Percentiles rank a stretch among this genome's conserved stretches.
Conservation (phyloP, 2,329 filamentous ascomycete genomes). For the Chaetomium strumarium region DNA sequence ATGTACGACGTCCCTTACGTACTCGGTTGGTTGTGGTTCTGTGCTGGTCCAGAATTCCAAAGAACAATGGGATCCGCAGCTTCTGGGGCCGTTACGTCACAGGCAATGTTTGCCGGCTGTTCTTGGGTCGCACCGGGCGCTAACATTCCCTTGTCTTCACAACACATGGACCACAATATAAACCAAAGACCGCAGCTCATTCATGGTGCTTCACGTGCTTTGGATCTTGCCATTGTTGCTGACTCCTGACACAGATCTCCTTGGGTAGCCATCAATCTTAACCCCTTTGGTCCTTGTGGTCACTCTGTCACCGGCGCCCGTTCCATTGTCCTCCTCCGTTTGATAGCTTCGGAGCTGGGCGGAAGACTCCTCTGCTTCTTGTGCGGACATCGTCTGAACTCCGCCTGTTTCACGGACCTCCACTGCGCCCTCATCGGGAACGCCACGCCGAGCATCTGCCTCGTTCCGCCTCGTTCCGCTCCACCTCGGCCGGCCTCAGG, state of each 20-base stretch:
- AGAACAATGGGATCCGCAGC: conserved; percentile 7
- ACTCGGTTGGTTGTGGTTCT: neutral
- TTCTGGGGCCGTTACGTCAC: conserved; percentile 15
- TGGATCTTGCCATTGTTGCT: neutral
- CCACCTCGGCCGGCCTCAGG: too few species aligned
- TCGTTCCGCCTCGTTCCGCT: too few species aligned
- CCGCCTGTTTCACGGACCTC: too few species aligned
- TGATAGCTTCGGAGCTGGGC: too few species aligned
- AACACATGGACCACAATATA: neutral
- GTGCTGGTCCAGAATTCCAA: neutral
- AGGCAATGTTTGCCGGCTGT: conserved; percentile 9
- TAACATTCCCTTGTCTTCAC: conserved; percentile 1
- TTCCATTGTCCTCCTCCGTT: too few species aligned
- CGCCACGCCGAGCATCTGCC: too few species aligned
- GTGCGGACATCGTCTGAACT: too few species aligned
- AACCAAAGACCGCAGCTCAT: neutral
- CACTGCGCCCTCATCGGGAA: too few species aligned
- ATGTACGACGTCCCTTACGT: neutral
- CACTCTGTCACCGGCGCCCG: too few species aligned
- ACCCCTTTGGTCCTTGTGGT: neutral
- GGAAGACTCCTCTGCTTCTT: too few species aligned
- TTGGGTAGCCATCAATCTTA: neutral
- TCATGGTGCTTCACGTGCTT: neutral
- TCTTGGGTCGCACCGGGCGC: conserved; percentile 4
- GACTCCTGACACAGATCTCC: neutral